Percentiles rank a stretch among this genome's conserved stretches.
Conservation (phyloP, 257 asterid species). For the Mentha longifolia region DNA sequence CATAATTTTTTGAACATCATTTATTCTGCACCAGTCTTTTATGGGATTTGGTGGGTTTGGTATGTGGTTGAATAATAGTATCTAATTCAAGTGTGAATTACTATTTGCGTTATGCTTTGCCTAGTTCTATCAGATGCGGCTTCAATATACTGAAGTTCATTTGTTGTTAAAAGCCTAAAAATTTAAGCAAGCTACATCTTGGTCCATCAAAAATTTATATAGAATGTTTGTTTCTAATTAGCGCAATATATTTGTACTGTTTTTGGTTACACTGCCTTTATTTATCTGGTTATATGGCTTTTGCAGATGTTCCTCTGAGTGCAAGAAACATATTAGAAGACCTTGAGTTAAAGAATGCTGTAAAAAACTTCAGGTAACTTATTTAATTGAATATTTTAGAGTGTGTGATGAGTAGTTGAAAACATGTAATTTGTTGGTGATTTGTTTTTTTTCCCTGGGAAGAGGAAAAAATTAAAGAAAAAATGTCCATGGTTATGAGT, state of each 20-base stretch:
- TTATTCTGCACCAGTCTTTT: conserved; percentile 15
- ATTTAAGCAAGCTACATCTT: background rate
- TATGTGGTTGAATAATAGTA: background rate
- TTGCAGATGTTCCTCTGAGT: conserved; percentile 72
- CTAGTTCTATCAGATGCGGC: conserved; percentile 1
- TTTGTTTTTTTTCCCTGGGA: background rate
- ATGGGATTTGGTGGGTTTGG: background rate
- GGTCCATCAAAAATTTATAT: background rate
- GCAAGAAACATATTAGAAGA: conserved; percentile 91
- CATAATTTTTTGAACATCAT: background rate
- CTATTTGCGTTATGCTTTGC: background rate
- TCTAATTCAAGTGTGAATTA: conserved; percentile 3
- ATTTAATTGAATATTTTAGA: background rate
- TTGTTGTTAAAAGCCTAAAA: background rate
- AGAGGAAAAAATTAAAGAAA: too few relatives aligned
- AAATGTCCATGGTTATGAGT: background rate
- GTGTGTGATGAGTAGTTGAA: background rate
- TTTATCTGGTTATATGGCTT: conserved; percentile 33
- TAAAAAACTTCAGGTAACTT: conserved; percentile 76
- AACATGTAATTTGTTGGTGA: conserved; percentile 7
- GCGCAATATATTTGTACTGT: conserved; percentile 23
- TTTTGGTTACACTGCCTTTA: conserved; percentile 19
- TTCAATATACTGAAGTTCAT: conserved; percentile 9
- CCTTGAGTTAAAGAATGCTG: conserved; percentile 81
- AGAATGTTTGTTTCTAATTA: conserved; percentile 6